phyloP scores from a whole-genome alignment of 176 grass and related monocot species.

The Bolboschoenus planiculmis region DNA sequence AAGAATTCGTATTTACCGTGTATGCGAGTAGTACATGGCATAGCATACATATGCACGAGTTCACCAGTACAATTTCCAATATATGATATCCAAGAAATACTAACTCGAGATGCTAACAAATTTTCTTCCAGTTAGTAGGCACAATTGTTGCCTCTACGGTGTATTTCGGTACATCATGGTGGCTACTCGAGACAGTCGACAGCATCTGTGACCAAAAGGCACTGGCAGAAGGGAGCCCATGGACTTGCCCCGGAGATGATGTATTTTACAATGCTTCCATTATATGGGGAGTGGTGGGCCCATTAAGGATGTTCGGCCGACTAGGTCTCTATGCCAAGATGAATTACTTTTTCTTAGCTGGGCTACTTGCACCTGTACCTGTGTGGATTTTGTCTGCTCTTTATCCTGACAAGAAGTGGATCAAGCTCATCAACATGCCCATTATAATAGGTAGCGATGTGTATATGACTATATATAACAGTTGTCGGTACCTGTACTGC shows the following conservation, averaged over 20 bases:
- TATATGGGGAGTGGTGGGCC: constrained; percentile 85
- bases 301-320: constrained; percentile 60
- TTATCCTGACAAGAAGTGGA: constrained; percentile 49
- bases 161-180: constrained; percentile 79
- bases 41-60: background rate
- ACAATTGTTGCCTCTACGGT: constrained; percentile 50
- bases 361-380: constrained; percentile 39
- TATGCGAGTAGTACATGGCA: background rate
- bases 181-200: constrained; percentile 41
- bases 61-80: background rate
- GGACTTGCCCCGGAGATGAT: constrained; percentile 72
- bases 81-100: background rate
- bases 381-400: constrained; percentile 40
- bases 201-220: constrained; percentile 52
- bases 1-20: background rate
- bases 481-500: background rate
- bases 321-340: constrained; percentile 42
- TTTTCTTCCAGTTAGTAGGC: constrained; percentile 37
- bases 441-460: constrained; percentile 35
- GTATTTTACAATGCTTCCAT: constrained; percentile 89
- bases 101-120: background rate
- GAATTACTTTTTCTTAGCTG: constrained; percentile 77
- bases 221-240: constrained; percentile 49
- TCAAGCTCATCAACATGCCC: constrained; percentile 58
- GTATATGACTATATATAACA: background rate